Base-by-base conservation (phyloP, 2,329 filamentous ascomycete genomes). In the Blastomyces percursus region DNA sequence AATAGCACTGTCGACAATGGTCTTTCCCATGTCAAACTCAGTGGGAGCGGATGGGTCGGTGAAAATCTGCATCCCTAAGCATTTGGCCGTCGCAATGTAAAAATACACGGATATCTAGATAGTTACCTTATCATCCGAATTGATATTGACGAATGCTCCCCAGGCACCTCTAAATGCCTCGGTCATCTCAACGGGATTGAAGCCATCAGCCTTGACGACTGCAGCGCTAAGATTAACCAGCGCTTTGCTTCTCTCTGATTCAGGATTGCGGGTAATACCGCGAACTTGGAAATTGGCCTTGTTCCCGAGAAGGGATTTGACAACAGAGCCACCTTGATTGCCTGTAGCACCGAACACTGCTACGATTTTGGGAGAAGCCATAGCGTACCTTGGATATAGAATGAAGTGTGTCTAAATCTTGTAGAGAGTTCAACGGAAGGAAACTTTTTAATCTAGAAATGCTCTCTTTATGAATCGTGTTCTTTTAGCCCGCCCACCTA, bases 1-100 rank as follows among this genome's bases (percentile, higher is more conserved):
- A 19, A 66, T 68, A 1, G 74, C 74, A 9, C 69, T 70, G 59
- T 76, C 73, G 14, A 76, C 66, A 50, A 77, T 64, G 2, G 42
- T 64, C 52, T 72, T 75, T 11, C 75, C 75, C 27, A 77, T 56
- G n/a, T 74, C 75, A 6, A 68, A 67, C 62, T 78, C 76, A 1
- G 64, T 72, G 1, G 69, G 71, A 0, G 71, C 70, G 5, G 64
- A 48, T n/a, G 57, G 42, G 21, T 59, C 57, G 57, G 40, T 48
- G n/a, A 59, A 59, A n/a, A 59, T 24, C 57, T 59, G 42, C 14
- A 5, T 35, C 57, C 40, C 16, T 48, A 19, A 59, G 57, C 19
- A 7, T 35, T 48, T 12, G 40, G 7, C 40, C 24, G 16, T 19
- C 44, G 35, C 32, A 16, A 21, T 12, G 8, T 14, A 16, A 19